Conservation (phyloP, 2,329 filamentous ascomycete genomes). For the Microthyrium microscopicum region DNA sequence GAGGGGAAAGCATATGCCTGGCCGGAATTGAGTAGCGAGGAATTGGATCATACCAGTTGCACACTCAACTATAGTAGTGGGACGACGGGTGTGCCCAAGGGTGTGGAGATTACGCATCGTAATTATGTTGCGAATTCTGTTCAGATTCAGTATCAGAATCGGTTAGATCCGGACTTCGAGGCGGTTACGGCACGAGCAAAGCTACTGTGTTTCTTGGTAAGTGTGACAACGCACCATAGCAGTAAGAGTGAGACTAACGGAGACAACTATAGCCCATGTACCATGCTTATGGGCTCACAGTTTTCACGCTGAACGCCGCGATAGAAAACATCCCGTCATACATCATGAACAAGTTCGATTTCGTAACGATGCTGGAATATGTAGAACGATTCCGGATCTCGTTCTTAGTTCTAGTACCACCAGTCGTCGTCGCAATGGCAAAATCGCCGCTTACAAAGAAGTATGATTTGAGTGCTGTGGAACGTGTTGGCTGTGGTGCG, state of each 20-base stretch:
- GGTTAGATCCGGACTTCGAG: constrained; percentile 28
- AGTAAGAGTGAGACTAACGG: too few species aligned
- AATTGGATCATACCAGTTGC: constrained; percentile 37
- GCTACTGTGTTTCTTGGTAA: constrained; percentile 50
- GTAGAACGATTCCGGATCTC: constrained; percentile 55
- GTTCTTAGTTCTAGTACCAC: constrained; percentile 50
- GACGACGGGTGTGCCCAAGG: constrained; percentile 70
- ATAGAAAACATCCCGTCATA: constrained; percentile 50
- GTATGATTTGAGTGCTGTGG: constrained; percentile 52
- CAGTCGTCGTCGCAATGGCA: constrained; percentile 55
- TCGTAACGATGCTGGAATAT: constrained; percentile 51
- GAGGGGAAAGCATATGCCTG: constrained; percentile 45
- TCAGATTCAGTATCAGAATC: constrained; percentile 33
- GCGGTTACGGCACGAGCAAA: constrained; percentile 5
- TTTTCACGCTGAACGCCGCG: constrained; percentile 44
- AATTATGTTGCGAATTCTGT: constrained; percentile 58
- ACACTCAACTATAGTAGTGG: constrained; percentile 67
- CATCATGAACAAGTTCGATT: constrained; percentile 65
- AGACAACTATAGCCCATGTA: constrained; percentile 48
- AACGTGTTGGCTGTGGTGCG: constrained; percentile 45
- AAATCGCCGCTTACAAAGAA: constrained; percentile 51
- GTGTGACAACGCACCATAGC: too few species aligned
- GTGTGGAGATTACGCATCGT: constrained; percentile 63
- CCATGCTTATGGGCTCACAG: constrained; percentile 48
- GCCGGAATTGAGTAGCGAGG: constrained; percentile 35